Percentiles rank a stretch among this genome's conserved stretches.
These are phyloP conservation scores for Salix arbutifolia DNA, from an alignment of 345 rosid genomes.

Conservation along the genomic window DNA sequence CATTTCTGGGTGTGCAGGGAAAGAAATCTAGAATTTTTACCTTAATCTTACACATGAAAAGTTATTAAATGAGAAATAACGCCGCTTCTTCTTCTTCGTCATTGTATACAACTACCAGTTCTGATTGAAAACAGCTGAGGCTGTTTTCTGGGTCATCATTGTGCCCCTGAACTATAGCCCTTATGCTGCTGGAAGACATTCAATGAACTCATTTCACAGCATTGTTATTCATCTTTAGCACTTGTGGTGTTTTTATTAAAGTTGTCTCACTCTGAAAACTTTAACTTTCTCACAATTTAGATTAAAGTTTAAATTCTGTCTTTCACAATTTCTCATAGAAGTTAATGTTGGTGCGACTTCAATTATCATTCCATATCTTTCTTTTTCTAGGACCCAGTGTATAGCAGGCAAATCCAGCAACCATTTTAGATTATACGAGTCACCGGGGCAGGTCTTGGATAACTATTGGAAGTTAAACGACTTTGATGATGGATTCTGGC, in stretches of 20 bases:
- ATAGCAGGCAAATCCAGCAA: background rate
- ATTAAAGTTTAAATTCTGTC: background rate
- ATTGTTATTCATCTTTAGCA: background rate
- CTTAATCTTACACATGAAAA: background rate
- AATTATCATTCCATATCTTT: background rate
- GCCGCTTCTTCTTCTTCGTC: background rate
- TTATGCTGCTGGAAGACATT: background rate
- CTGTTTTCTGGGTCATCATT: background rate
- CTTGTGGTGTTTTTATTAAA: background rate
- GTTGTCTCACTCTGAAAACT: background rate
- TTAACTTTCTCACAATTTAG: background rate
- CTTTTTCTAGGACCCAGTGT: background rate
- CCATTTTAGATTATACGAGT: background rate
- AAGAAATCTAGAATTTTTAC: background rate
- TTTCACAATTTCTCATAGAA: background rate
- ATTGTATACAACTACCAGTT: background rate
- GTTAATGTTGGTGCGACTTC: background rate
- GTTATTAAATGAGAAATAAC: background rate
- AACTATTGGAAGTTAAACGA: background rate
- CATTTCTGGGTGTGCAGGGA: background rate
- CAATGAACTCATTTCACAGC: background rate
- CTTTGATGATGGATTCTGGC: background rate
- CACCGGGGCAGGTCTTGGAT: background rate
- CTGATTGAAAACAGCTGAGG: background rate
- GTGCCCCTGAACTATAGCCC: background rate